Evolutionary conservation across 345 rosid genomes (phyloP).

Genomic region (Bruguiera parviflora): DNA sequence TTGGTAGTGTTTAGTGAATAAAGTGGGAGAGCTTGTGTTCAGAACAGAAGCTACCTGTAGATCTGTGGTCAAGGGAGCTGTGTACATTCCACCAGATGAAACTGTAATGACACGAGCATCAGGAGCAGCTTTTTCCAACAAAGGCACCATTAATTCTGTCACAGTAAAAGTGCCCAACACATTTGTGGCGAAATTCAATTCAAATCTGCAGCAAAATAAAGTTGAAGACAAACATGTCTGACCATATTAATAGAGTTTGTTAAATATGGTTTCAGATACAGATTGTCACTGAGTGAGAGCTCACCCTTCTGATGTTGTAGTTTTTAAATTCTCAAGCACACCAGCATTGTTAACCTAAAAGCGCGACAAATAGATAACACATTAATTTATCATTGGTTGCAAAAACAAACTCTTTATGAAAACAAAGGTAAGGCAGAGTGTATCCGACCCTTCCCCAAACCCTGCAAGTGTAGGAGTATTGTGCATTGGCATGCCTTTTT

Average conservation of each 20-base stretch:
- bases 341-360: conserved; percentile 91
- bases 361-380: background rate
- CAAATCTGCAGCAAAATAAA: conserved; percentile 44
- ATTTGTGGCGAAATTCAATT: conserved; percentile 71
- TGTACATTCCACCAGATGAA: conserved; percentile 86
- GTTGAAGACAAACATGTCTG: background rate
- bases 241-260: background rate
- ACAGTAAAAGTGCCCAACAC: conserved; percentile 75
- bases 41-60: conserved; percentile 47
- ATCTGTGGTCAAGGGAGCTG: conserved; percentile 69
- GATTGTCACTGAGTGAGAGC: conserved; percentile 15
- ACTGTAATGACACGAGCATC: conserved; percentile 85
- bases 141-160: conserved; percentile 72
- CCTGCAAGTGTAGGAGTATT: too few species aligned
- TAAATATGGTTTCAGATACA: conserved; percentile 3
- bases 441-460: too few species aligned
- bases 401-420: too few species aligned
- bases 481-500: too few species aligned
- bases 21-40: background rate
- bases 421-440: too few species aligned
- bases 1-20: background rate
- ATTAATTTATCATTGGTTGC: conserved; percentile 7
- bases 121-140: conserved; percentile 75
- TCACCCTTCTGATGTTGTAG: conserved; percentile 75
- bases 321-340: conserved; percentile 53